Evolutionary conservation across 768 basidiomycete genomes (phyloP), one percentile per base, ranked within the genome.

Genomic region (Paxillus rubicundulus): DNA sequence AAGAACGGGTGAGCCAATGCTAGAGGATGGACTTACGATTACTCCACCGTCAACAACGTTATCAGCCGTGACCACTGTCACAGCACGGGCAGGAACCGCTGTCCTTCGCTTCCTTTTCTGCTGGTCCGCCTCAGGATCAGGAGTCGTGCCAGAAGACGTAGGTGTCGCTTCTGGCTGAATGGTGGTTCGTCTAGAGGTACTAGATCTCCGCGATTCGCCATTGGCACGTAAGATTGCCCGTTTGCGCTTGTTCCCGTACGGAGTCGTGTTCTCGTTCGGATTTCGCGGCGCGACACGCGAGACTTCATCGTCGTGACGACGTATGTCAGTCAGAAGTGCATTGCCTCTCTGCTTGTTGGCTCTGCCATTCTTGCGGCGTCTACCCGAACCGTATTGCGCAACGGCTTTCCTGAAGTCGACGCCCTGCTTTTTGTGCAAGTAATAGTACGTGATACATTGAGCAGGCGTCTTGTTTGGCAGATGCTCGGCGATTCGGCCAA

Each of bases 391-490:
- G 56, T 82, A 80, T 59, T 80, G 81, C 43, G 82, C 73, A 20
- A 92, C 77, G 14, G 88, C 82, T 58, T 85, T 82, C 50, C 89
- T 82, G 71, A 93, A 95, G 70, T 94, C 87, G 63, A 94, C 90
- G 34, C 79, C 70, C 60, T 79, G 80, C 72, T 93, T 92, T 79
- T 98, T 98, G 73, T 94, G 90, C 46, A 96, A 75, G 69, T 98
- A 98, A 71, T 98, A 98, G 71, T 84, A 96, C 45, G 87, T 82
- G 42, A 98, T 89, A 65, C 94, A 97, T 77, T 97, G 89, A 0
- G 85, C 77, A 1, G 90, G 75, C 2, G 90, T 86, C 77, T 97
- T 98, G 76, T 91, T 79, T 5, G 87, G 82, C 12, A 98, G 71
- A 58, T 75, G 81, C 20, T 83, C 79, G 0, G 95, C 85, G 53